Conservation (phyloP, 352 stramenopile genomes). For the Globisporangium acanthophoron region DNA sequence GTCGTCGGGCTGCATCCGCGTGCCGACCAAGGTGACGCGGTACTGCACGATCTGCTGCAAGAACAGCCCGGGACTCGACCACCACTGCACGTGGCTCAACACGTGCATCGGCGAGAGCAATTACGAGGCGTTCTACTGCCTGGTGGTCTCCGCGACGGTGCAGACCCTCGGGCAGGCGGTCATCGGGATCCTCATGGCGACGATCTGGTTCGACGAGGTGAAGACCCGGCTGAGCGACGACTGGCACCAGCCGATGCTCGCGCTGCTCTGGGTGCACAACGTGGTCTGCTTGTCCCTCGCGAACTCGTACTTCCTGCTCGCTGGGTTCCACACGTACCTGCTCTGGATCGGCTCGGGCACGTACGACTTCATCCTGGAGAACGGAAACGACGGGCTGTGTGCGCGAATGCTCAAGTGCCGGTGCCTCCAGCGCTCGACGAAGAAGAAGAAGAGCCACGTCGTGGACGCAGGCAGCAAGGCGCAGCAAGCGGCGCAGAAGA, state of each 20-base stretch:
- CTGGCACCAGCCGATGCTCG: slow-evolving; percentile 40
- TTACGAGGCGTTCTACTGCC: slow-evolving; percentile 79
- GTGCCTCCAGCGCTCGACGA: slow-evolving; percentile 40
- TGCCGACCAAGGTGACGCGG: slow-evolving; percentile 55
- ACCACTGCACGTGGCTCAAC: slow-evolving; percentile 87
- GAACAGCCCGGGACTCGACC: slow-evolving; percentile 69
- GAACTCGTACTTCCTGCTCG: slow-evolving; percentile 67
- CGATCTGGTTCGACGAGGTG: slow-evolving; percentile 57
- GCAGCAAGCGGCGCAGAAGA: slow-evolving; percentile 6
- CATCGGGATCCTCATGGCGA: slow-evolving; percentile 74
- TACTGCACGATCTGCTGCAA: slow-evolving; percentile 86
- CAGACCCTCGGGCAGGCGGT: slow-evolving; percentile 59
- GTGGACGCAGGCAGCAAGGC: slow-evolving; percentile 20
- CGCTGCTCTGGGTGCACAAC: slow-evolving; percentile 77
- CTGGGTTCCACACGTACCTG: slow-evolving; percentile 76
- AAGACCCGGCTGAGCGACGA: slow-evolving; percentile 27
- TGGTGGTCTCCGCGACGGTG: slow-evolving; percentile 56
- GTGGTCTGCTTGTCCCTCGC: slow-evolving; percentile 42
- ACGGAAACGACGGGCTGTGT: slow-evolving; percentile 68
- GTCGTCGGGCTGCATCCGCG: slow-evolving; percentile 29
- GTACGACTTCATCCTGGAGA: slow-evolving; percentile 83
- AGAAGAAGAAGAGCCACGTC: slow-evolving; percentile 36
- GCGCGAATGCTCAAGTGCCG: slow-evolving; percentile 73
- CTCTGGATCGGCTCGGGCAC: slow-evolving; percentile 63
- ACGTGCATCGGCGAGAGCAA: slow-evolving; percentile 82